A percentile compares a stretch with the other conserved stretches of the same genome.
Evolutionary conservation across 148 eudicot genomes (phyloP).

Genomic region (Agrostemma githago): DNA sequence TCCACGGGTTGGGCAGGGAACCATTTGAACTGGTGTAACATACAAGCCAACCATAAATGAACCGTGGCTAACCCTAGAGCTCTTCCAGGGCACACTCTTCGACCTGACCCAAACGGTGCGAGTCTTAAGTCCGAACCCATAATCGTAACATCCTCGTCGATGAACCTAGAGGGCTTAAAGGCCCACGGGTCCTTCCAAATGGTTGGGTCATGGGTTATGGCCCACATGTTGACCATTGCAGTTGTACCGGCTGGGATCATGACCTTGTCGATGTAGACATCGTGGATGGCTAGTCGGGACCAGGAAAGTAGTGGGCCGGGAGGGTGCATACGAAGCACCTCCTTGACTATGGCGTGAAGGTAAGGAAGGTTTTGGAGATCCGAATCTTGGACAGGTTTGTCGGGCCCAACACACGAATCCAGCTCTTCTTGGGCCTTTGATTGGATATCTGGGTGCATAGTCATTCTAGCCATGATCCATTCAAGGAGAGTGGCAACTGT

Average conservation of each 20-base stretch:
- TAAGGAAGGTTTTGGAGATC: slow-evolving; percentile 62
- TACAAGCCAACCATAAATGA: slow-evolving; percentile 63
- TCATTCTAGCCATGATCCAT: slow-evolving; percentile 73
- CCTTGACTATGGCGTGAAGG: slow-evolving; percentile 73
- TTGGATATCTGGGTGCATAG: slow-evolving; percentile 65
- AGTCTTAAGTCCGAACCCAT: slow-evolving; percentile 79
- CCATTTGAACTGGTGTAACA: slow-evolving; percentile 65
- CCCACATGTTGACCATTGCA: slow-evolving; percentile 95
- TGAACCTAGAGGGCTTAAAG: slow-evolving; percentile 58
- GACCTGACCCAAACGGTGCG: slow-evolving; percentile 84
- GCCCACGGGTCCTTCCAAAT: slow-evolving; percentile 70
- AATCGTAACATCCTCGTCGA: slow-evolving; percentile 47
- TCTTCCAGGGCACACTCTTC: slow-evolving; percentile 72
- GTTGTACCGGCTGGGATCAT: slow-evolving; percentile 70
- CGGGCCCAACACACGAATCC: slow-evolving; percentile 30
- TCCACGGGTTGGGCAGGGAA: slow-evolving; percentile 43
- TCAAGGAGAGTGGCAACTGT: slow-evolving; percentile 69
- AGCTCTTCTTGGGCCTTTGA: slow-evolving; percentile 59
- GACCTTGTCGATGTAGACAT: slow-evolving; percentile 48
- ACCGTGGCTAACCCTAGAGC: slow-evolving; percentile 58
- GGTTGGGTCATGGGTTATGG: slow-evolving; percentile 66
- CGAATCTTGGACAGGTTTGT: slow-evolving; percentile 49
- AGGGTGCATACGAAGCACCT: slow-evolving; percentile 69
- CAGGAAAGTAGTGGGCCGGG: slow-evolving; percentile 88
- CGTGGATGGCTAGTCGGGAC: slow-evolving; percentile 72